These are phyloP conservation scores for Spiromastix sp. DNA, from an alignment of 2,329 filamentous ascomycete species.

Conservation along the genomic window DNA sequence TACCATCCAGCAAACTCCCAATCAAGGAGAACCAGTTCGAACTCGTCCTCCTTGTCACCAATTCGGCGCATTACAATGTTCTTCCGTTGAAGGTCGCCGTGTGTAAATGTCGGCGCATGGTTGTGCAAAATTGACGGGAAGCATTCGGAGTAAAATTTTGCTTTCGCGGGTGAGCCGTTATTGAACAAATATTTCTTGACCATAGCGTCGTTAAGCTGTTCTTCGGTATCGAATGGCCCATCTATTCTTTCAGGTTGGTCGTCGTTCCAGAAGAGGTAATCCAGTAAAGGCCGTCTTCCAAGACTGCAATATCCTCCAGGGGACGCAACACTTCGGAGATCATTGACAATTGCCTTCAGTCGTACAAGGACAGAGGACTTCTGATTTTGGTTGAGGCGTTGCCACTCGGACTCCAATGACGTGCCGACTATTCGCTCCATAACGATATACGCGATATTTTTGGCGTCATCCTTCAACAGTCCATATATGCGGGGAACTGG, in stretches of 20 bases:
- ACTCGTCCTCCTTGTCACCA: slow-evolving; percentile 1
- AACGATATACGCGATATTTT: slow-evolving; percentile 13
- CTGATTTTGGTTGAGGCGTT: slow-evolving; percentile 7
- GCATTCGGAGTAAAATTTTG: slow-evolving; percentile 16
- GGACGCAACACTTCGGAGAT: slow-evolving; percentile 13
- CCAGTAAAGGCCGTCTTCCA: slow-evolving; percentile 9
- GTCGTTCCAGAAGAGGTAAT: slow-evolving; percentile 14
- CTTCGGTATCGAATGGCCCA: slow-evolving; percentile 20
- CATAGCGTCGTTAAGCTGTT: slow-evolving; percentile 19
- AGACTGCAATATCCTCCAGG: slow-evolving; percentile 15
- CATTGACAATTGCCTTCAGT: slow-evolving; percentile 8
- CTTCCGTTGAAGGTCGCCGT: slow-evolving; percentile 8
- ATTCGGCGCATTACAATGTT: slow-evolving; percentile 6
- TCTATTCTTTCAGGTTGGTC: slow-evolving; percentile 15
- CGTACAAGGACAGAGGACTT: slow-evolving; percentile 11
- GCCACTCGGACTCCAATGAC: slow-evolving; percentile 10
- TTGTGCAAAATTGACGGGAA: slow-evolving; percentile 15
- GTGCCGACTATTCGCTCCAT: slow-evolving; percentile 16
- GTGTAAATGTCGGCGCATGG: slow-evolving; percentile 12
- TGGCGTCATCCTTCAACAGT: slow-evolving; percentile 11
- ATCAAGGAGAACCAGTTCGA: slow-evolving; percentile 6
- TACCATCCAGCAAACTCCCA: slow-evolving; percentile 9
- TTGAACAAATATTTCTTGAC: slow-evolving; percentile 16
- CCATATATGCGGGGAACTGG: slow-evolving; percentile 18
- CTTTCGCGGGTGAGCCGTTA: slow-evolving; percentile 13